Percentiles rank a stretch among this genome's conserved stretches.
phyloP scores from a whole-genome alignment of 345 rosid genomes.

The Eutrema heterophyllum region DNA sequence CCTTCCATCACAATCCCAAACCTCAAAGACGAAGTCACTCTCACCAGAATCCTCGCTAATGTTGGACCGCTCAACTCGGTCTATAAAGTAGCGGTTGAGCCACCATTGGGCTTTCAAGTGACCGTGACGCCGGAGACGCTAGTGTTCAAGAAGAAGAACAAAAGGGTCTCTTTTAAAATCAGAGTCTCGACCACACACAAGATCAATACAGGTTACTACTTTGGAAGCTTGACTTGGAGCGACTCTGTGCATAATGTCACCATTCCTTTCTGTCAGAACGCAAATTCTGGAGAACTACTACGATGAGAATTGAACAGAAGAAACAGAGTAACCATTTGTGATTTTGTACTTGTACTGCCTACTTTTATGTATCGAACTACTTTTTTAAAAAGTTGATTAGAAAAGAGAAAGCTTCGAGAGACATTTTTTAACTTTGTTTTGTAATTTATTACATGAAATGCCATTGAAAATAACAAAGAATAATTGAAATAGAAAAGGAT shows the following conservation, averaged over 20 bases:
- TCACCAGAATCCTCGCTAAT: conserved; percentile 41
- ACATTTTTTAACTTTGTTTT: too few relatives aligned
- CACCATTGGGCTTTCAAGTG: conserved; percentile 28
- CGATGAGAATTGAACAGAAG: conserved; percentile 15
- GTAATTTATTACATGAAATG: too few relatives aligned
- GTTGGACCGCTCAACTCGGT: conserved; percentile 32
- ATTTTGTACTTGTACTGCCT: too few relatives aligned
- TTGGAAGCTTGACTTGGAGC: conserved; percentile 43
- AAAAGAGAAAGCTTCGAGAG: too few relatives aligned
- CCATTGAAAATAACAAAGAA: too few relatives aligned
- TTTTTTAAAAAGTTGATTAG: too few relatives aligned
- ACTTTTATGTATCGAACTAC: too few relatives aligned
- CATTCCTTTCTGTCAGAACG: conserved; percentile 41
- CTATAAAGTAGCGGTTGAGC: conserved; percentile 21
- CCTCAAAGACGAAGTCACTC: conserved; percentile 6
- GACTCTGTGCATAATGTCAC: conserved; percentile 28
- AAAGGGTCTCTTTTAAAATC: conserved; percentile 16
- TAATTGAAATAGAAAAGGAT: too few relatives aligned
- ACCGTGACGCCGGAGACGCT: conserved; percentile 15
- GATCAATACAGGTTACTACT: conserved; percentile 36
- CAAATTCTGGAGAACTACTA: conserved; percentile 10
- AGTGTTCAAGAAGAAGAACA: conserved; percentile 18
- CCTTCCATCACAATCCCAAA: conserved; percentile 41
- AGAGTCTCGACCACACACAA: conserved; percentile 21
- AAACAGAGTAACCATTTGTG: too few relatives aligned